Base-by-base conservation (phyloP, 2,329 filamentous ascomycete genomes). In the Venturia pyrina region DNA sequence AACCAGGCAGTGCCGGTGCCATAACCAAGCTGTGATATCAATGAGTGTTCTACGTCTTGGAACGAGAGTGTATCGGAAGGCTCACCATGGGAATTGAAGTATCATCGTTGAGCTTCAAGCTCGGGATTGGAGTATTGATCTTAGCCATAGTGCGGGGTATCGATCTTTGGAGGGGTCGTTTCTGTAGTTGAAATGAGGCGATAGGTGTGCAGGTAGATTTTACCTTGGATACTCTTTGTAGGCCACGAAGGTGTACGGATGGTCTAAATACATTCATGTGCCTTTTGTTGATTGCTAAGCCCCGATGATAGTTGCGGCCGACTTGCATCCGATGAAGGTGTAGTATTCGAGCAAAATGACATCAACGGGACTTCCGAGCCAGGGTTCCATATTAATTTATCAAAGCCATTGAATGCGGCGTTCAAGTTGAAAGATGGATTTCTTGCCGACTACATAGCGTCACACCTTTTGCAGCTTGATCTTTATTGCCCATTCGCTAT, bases 1-100 rank as follows among this genome's bases (percentile, higher is more conserved):
- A 84, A 89, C 76, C 80, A 87, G 32, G 88, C 87, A 0, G 89
- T 90, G 53, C 89, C 89, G 4, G 89, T 83, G 32, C 89, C 89
- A 71, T 89, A 92, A 50, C 81, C 87, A 21, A 92, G 78, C 86
- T 89, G 8, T 11, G n/a, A 21, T 10, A 10, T n/a, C 21, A 62
- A 32, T 64, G 2, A 28, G 28, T 28, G 28, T 28, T 28, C 28
- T 28, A 28, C 28, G 4, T 28, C 28, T 28, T 4, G 28, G 28
- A 28, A 40, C 11, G 5, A 40, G 11, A 40, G 2, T 6, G 11
- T 8, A 40, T 40, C 28, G 34, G 34, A 13, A 67, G 66, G 70
- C 79, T 68, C 77, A 88, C 86, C 80, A 89, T 82, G 13, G 89
- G 89, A 64, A 93, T 89, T 66, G 85, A 82, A 68, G 85, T 84